Conservation (phyloP, 495 filamentous ascomycete genomes). For the Penicillium maclennaniae region DNA sequence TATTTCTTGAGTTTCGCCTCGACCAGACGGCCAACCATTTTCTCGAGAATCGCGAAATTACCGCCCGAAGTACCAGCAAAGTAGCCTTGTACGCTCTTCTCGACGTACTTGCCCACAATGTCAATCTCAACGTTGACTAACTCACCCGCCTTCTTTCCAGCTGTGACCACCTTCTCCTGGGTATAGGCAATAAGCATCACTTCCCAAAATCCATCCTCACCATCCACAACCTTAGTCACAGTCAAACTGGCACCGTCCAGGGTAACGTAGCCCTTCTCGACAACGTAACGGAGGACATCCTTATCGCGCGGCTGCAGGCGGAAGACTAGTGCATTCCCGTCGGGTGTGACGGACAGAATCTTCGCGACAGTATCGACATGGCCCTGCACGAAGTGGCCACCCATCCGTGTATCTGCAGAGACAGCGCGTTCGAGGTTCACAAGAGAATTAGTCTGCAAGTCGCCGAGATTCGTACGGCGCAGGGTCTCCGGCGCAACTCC, state of each 20-base stretch:
- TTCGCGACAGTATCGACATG: constrained; percentile 87
- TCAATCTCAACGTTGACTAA: constrained; percentile 96
- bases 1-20: constrained; percentile 60
- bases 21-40: constrained; percentile 76
- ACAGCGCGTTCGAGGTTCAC: constrained; percentile 97
- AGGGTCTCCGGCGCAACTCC: constrained; percentile 96
- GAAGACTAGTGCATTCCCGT: constrained; percentile 85
- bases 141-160: constrained; percentile 75
- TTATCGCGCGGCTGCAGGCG: constrained; percentile 68
- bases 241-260: constrained; percentile 97
- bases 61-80: constrained; percentile 50
- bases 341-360: constrained; percentile 63
- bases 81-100: constrained; percentile 74
- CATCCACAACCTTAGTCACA: constrained; percentile 71
- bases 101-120: constrained; percentile 97
- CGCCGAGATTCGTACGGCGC: constrained; percentile 88
- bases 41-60: constrained; percentile 68
- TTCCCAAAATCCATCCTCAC: constrained; percentile 82
- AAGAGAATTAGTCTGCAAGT: constrained; percentile 47
- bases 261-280: constrained; percentile 95
- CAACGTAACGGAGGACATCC: constrained; percentile 73
- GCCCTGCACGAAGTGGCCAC: constrained; percentile 70
- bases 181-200: constrained; percentile 99
- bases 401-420: constrained; percentile 81
- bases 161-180: constrained; percentile 86